Conservation (phyloP, 768 basidiomycete species). For the Boletus pseudo-olivaceus region DNA sequence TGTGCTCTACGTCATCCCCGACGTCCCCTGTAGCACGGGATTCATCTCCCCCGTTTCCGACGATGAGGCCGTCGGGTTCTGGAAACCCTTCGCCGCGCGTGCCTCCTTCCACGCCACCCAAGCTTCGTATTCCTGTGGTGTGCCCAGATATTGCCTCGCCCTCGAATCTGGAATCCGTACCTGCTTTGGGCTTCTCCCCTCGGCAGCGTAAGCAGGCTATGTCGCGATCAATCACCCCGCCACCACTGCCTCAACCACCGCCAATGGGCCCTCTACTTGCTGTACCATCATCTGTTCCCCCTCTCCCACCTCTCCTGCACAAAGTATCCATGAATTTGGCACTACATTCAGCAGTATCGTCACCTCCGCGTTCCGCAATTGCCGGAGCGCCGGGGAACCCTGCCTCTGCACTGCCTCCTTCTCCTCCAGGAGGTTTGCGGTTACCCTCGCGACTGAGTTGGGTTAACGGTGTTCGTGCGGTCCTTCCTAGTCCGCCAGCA, state of each 20-base stretch:
- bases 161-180: conserved; percentile 20
- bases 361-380: conserved; percentile 9
- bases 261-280: conserved; percentile 30
- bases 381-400: conserved; percentile 1
- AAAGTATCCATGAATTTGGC: conserved; percentile 13
- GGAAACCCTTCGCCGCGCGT: not conserved
- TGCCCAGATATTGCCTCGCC: conserved; percentile 4
- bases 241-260: conserved; percentile 26
- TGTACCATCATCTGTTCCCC: conserved; percentile 19
- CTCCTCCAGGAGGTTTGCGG: conserved; percentile 29
- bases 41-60: conserved; percentile 2
- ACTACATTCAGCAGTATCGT: not conserved
- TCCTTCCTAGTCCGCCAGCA: conserved; percentile 30
- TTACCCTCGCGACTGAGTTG: conserved; percentile 31
- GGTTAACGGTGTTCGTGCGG: conserved; percentile 24
- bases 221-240: conserved; percentile 26
- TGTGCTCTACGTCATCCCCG: conserved; percentile 12
- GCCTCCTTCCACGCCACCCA: conserved; percentile 1
- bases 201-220: conserved; percentile 20
- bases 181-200: conserved; percentile 10
- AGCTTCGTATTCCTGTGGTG: conserved; percentile 1
- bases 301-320: conserved; percentile 24
- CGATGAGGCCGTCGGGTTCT: not conserved
- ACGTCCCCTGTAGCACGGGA: conserved; percentile 4
- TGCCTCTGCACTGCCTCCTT: conserved; percentile 20